A percentile compares a stretch with the other conserved stretches of the same genome.
These are phyloP conservation scores for Raphanus hybrid DNA, from an alignment of 441 rosid species.

Conservation along the genomic window DNA sequence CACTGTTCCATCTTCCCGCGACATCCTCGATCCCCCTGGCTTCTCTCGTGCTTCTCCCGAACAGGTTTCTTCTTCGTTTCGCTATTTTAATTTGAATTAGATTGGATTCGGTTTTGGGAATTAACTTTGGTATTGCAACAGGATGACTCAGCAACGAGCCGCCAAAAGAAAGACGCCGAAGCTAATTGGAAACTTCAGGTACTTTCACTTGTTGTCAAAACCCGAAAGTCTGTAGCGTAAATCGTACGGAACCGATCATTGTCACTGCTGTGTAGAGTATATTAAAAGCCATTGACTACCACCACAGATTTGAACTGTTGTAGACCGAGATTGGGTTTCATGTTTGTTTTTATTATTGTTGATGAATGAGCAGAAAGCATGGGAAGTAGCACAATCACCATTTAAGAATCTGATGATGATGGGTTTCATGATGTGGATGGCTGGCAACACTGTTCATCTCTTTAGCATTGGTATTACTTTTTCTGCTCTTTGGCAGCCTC, in stretches of 20 bases:
- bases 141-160: constrained; percentile 83
- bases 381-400: constrained; percentile 99
- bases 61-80: constrained; percentile 52
- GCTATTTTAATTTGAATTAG: not conserved
- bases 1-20: constrained; percentile 76
- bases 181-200: constrained; percentile 98
- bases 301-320: not conserved
- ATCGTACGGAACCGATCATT: constrained; percentile 18
- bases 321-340: no score
- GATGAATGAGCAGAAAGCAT: constrained; percentile 80
- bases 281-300: constrained; percentile 5
- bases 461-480: constrained; percentile 98
- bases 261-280: not conserved
- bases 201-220: not conserved
- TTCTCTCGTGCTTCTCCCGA: constrained; percentile 86
- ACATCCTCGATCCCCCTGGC: constrained; percentile 91
- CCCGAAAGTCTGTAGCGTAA: constrained; percentile 13
- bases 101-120: not conserved
- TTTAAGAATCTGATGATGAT: constrained; percentile 98
- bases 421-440: constrained; percentile 99
- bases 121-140: constrained; percentile 10
- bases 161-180: constrained; percentile 98
- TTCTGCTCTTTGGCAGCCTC: constrained; percentile 99
- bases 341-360: not conserved
- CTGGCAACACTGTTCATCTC: constrained; percentile 97